Evolutionary conservation across 2,329 filamentous ascomycete species (phyloP), one percentile per base, ranked within the genome.

Genomic region (Diaporthe sp.): DNA sequence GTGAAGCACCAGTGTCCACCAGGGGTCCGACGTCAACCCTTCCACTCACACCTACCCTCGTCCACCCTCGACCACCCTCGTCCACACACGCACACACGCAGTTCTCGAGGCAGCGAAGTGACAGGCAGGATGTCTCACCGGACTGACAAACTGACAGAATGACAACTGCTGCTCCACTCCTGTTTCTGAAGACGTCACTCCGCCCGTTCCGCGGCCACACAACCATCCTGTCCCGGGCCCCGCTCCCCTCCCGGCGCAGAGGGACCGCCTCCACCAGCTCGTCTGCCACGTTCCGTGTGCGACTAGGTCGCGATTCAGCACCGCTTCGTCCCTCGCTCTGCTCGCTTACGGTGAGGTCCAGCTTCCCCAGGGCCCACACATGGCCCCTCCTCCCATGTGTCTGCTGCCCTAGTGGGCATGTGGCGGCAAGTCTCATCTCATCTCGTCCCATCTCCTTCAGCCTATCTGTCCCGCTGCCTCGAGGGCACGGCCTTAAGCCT

Each of bases 381-480:
- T 44, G 58, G 58, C n/a, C n/a, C 39, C 58, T 44, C 37, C 28
- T 25, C 31, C 22, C 63, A 37, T 51, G 31, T 37, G 31, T 34
- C 12, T 28, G 20, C 37, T 49, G 47, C 63, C 31, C 63, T 28
- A 28, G 65, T 39, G 28, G 47, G 47, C 31, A 37, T 68, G 47
- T 53, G 65, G 65, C 47, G 31, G 47, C 65, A 51, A 28, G 70
- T 75, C 74, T 75, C 74, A 68, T 75, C 73, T 42, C 58, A 75
- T 68, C 60, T 68, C 51, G 15, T 58, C 58, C 42, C 53, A 51
- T 42, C 65, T 42, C 34, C 22, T 51, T 42, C 49, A 42, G 28
- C 63, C 55, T 58, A 28, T 72, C 39, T 65, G 71, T 65, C 58
- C 25, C 51, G 47, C 60, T 39, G 68, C 63, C 49, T 65, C 63